These are phyloP conservation scores for Lipomyces spencermartinsiae DNA, from an alignment of 805 yeast genomes.

Conservation along the genomic window DNA sequence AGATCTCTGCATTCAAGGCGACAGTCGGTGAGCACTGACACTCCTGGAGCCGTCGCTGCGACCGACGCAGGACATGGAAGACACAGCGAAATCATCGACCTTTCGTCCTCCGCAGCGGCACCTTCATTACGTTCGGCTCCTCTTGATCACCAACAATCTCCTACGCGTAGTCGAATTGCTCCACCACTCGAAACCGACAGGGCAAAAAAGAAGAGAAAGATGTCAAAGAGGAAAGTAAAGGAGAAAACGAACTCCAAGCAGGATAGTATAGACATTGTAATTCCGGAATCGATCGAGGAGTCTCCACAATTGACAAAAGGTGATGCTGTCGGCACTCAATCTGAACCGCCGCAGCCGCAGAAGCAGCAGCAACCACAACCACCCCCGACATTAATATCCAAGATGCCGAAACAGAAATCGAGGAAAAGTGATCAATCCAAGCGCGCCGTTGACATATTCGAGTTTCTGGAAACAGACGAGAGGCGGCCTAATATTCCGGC, in stretches of 20 bases:
- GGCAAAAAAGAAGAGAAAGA: neutral
- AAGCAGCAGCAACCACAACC: neutral
- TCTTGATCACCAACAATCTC: neutral
- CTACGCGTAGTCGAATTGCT: neutral
- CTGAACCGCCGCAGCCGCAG: neutral
- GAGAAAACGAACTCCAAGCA: neutral
- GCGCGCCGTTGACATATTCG: neutral
- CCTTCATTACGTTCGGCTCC: neutral
- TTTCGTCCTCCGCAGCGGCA: neutral
- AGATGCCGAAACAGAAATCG: neutral
- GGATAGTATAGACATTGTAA: neutral
- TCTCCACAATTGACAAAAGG: neutral
- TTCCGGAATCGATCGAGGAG: slow-evolving; percentile 1
- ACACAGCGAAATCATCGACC: neutral
- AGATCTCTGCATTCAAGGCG: neutral
- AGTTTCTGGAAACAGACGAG: neutral
- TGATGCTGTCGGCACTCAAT: neutral
- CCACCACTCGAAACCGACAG: neutral
- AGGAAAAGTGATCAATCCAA: neutral
- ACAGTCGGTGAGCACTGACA: neutral
- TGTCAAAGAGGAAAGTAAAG: neutral
- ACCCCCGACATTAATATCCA: neutral
- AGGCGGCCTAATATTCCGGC: neutral
- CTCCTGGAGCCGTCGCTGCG: neutral
- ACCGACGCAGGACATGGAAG: neutral